Base-by-base conservation (phyloP, 139 green algal genomes). In the Haematococcus sp. region DNA sequence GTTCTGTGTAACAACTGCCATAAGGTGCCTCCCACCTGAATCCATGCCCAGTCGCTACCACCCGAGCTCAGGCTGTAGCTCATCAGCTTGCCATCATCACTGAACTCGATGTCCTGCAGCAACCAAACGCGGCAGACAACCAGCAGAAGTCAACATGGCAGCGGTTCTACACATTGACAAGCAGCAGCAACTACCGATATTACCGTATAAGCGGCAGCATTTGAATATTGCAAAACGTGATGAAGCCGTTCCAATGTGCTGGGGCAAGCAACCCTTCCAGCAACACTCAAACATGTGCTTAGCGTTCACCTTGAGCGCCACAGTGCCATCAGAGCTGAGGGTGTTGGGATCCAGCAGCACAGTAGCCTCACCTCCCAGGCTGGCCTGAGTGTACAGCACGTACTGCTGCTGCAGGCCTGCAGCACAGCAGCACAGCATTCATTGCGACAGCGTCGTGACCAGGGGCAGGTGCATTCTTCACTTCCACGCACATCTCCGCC, bases 291-390 rank as follows among this genome's bases (percentile, higher is more conserved):
- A n/a, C n/a, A n/a, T n/a, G n/a, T n/a, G n/a, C n/a, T n/a, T n/a
- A n/a, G n/a, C n/a, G n/a, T n/a, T n/a, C n/a, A 49, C 55, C 17
- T 63, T 73, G 9, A 93, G 80, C 33, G 88, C 83, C 15, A 91
- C 68, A 33, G 64, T 78, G 22, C 70, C 64, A 20, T 83, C 64
- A 27, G 68, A 43, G 46, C 61, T 76, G 9, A 96, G 84, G 1
- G 74, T 87, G 88, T 98, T 98, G 71, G 94, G 94, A 86, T 98
- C 92, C 16, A 98, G 74, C n/a, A 98, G 81, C 23, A 95, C 70
- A 4, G 58, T 66, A 0, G 81, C 63, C 51, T 88, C 73, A 20
- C 33, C 75, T 0, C 90, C 83, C 35, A 92, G 76, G 23, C 49
- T 70, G 1, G 67, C 70, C 75, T 91, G 84, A 28, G 71, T 88